Evolutionary conservation across 169 alveolate genomes (phyloP), one percentile per base, ranked within the genome.

Genomic region (Pseudocohnilembus persalinus): DNA sequence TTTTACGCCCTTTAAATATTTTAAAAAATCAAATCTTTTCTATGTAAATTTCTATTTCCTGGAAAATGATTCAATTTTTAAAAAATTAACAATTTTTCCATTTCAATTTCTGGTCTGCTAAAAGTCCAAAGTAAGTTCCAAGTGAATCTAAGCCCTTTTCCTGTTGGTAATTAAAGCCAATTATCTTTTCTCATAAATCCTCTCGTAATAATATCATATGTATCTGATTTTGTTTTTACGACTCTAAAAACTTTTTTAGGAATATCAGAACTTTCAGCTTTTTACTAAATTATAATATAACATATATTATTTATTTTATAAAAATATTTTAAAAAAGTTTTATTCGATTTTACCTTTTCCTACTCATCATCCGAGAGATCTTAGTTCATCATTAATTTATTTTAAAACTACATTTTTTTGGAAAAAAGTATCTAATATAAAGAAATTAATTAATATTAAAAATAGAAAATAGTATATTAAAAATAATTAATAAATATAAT

Each of bases 71-170:
- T 93, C 31, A 93, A 95, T 73, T 91, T 89, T 74, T 95, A 92
- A 90, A 95, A 95, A 0, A 90, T 88, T 16, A 95, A 32, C 0
- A 95, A 88, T 86, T 92, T 92, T 65, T 89, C 74, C 49, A 94
- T 83, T 80, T 95, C 97, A 33, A 95, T 89, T 77, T 92, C 74
- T 20, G 96, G 96, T 73, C 92, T 95, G 4, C 93, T 88, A 96
- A 97, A 95, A 30, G 96, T 92, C 96, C 98, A 95, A 76, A 95
- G 79, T 34, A 95, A 82, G 83, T 95, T 95, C 96, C 98, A 95
- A 0, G 94, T 88, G 32, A 85, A 73, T 81, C 90, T 34, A 11
- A 92, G 77, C 74, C 91, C 92, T 33, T 89, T 78, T 20, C 96
- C 96, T 83, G 93, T 95, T 29, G 97, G 97, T 15, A 93, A 76